These are phyloP conservation scores for Marasmius tenuissimus DNA, from an alignment of 1,284 basidiomycete genomes.

Conservation along the genomic window DNA sequence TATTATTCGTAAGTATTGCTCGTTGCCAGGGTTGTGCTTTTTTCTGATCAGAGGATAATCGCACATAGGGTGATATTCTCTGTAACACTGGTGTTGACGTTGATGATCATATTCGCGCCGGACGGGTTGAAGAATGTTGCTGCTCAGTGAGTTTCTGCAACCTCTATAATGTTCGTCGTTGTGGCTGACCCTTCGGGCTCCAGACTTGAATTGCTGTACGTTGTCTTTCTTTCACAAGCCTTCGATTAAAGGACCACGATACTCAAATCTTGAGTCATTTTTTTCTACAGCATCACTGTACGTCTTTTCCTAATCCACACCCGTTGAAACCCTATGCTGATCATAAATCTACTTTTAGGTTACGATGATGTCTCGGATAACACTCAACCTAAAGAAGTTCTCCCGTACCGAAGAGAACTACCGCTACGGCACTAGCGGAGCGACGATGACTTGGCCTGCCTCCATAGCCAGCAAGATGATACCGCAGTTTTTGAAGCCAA, in stretches of 20 bases:
- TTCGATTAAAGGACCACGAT: too few relatives aligned
- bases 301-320: background rate
- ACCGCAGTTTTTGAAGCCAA: too few relatives aligned
- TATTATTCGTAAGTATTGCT: constrained; percentile 46
- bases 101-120: constrained; percentile 49
- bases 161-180: background rate
- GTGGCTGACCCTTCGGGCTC: constrained; percentile 6
- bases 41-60: background rate
- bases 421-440: background rate
- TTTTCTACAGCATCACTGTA: background rate
- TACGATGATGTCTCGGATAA: constrained; percentile 55
- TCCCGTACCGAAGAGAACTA: background rate
- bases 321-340: background rate
- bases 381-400: constrained; percentile 40
- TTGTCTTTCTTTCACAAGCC: constrained; percentile 1
- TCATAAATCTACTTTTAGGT: constrained; percentile 28
- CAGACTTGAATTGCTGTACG: constrained; percentile 53
- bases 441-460: background rate
- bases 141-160: background rate
- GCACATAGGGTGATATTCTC: constrained; percentile 47
- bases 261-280: too few relatives aligned
- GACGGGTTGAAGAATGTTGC: background rate
- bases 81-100: constrained; percentile 48
- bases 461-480: too few relatives aligned
- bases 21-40: background rate